Conservation (phyloP, 179 eudicot species). For the Spinacia oleracea region DNA sequence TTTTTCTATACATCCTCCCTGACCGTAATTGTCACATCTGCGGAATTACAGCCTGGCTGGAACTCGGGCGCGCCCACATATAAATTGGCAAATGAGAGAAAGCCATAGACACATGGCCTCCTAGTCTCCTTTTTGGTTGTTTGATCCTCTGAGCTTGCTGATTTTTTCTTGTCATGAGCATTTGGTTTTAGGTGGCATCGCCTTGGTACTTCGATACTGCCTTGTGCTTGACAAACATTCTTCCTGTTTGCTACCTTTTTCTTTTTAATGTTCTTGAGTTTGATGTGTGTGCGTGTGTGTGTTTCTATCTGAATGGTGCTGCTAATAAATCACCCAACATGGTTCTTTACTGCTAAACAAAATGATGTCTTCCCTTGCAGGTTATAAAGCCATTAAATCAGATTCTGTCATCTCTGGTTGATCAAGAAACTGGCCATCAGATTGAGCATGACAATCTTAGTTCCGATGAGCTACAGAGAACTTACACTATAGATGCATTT, state of each 20-base stretch:
- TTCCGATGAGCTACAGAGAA: slow-evolving; percentile 61
- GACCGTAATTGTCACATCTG: neutral
- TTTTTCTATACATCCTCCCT: neutral
- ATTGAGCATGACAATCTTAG: slow-evolving; percentile 70
- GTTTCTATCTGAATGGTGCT: neutral
- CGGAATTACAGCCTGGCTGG: no score
- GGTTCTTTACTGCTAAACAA: slow-evolving; percentile 8
- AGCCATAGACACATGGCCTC: neutral
- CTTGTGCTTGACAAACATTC: neutral
- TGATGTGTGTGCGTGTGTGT: neutral
- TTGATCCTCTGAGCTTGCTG: neutral
- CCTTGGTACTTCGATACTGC: neutral
- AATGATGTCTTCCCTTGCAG: slow-evolving; percentile 35
- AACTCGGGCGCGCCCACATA: no score
- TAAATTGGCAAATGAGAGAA: neutral
- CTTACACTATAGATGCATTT: slow-evolving; percentile 83
- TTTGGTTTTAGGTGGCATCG: neutral
- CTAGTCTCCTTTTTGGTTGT: neutral
- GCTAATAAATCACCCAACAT: neutral
- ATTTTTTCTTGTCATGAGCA: neutral
- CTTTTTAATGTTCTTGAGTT: neutral
- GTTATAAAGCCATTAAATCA: slow-evolving; percentile 89
- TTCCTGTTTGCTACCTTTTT: neutral
- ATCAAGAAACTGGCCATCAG: slow-evolving; percentile 90
- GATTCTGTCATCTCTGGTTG: slow-evolving; percentile 81